Base-by-base conservation (phyloP, 2,329 filamentous ascomycete genomes). In the Aspergillus sp. region DNA sequence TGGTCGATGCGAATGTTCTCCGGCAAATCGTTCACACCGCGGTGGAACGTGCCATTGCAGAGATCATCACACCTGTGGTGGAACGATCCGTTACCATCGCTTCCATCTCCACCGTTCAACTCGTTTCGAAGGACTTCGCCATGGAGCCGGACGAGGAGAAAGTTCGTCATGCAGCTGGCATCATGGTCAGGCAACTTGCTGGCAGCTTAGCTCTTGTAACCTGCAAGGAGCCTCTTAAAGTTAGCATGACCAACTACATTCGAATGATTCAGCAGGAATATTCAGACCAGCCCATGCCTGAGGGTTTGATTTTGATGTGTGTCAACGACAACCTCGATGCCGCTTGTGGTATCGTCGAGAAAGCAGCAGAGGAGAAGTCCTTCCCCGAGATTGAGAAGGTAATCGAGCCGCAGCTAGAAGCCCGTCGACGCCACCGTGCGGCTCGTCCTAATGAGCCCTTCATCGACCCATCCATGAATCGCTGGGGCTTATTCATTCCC, bases 21-120 rank as follows among this genome's bases (percentile, higher is more conserved):
- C 82, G 85, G 61, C 83, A 83, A 67, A 96, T 98, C 67, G 92
- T 98, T 57, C 87, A 90, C 65, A 88, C 84, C 51, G 93, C 96
- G 42, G 90, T 97, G 56, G 92, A 91, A 51, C 90, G 92, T 61
- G 94, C 96, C 32, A 89, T 99, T 47, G 89, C 92, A 60, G 96
- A 99, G 71, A 99, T 99, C 57, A 98, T 99, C 61, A 92, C 94
- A 55, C 96, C 95, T 24, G 95, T 99, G 1, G 96, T 99, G 14
- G 96, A 99, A 74, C 87, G 95, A 56, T 99, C 95, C 2, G 94
- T 99, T 45, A 98, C 96, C 0, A 99, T 99, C 73, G 95, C 95
- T 50, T 94, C 94, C 1, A 98, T 99, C 61, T 96, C 94, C 2
- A 97, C 96, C 0, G 90, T 92, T 62, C 92, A 98, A 75, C 90